Percentiles rank a stretch among this genome's conserved stretches.
Evolutionary conservation across 805 yeast genomes (phyloP).

Genomic region (Lipomyces anomalus): DNA sequence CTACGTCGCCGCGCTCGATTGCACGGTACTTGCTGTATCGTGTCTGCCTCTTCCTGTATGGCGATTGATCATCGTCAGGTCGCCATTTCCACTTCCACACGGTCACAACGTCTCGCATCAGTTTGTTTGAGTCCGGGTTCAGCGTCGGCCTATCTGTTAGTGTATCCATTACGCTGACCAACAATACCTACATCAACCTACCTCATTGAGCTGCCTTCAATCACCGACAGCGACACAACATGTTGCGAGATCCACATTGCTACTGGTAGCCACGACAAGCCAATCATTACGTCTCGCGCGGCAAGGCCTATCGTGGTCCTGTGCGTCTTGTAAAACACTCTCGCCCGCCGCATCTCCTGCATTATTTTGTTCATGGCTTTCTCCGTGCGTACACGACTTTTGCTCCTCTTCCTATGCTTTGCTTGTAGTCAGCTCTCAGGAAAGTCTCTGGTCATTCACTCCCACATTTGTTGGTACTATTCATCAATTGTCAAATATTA

Average conservation of each 20-base stretch:
- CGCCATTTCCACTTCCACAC: slow-evolving; percentile 9
- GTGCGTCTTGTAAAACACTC: neutral
- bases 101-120: slow-evolving; percentile 14
- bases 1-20: slow-evolving; percentile 4
- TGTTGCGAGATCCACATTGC: slow-evolving; percentile 61
- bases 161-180: neutral
- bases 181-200: slow-evolving; percentile 5
- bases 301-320: neutral
- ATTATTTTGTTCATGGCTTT: too few species aligned
- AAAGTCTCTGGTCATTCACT: too few species aligned
- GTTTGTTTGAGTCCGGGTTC: slow-evolving; percentile 20
- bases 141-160: slow-evolving; percentile 13
- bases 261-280: slow-evolving; percentile 76
- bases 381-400: too few species aligned
- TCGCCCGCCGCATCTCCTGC: neutral
- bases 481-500: too few species aligned
- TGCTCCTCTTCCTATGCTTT: too few species aligned
- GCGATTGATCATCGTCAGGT: slow-evolving; percentile 5
- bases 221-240: slow-evolving; percentile 63
- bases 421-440: too few species aligned
- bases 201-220: slow-evolving; percentile 77
- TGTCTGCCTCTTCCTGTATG: slow-evolving; percentile 15
- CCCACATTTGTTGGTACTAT: too few species aligned
- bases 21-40: neutral
- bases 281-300: slow-evolving; percentile 28